These are phyloP conservation scores for Aquilaria yunnanensis DNA, from an alignment of 345 rosid species.

Conservation along the genomic window DNA sequence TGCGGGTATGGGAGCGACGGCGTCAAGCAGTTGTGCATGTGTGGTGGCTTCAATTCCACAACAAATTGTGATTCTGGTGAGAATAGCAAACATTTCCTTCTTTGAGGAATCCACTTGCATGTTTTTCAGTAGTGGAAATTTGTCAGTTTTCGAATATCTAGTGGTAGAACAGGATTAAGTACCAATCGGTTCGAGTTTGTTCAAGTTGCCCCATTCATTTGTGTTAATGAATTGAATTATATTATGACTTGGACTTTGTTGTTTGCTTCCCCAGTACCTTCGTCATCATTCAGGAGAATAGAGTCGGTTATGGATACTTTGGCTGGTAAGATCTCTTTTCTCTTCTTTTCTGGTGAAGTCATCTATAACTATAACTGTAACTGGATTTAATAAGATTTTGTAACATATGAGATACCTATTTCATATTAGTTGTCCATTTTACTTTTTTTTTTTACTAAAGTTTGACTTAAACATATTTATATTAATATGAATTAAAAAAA, in stretches of 20 bases:
- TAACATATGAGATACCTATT: too few relatives aligned
- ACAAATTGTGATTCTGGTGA: conserved; percentile 77
- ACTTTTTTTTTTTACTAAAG: too few relatives aligned
- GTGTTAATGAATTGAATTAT: not conserved
- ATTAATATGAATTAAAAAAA: too few relatives aligned
- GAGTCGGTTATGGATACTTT: conserved; percentile 7
- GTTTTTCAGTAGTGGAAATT: not conserved
- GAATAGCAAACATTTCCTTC: not conserved
- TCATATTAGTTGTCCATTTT: too few relatives aligned
- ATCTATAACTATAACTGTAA: not conserved
- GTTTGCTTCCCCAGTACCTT: conserved; percentile 9
- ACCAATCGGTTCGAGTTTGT: too few relatives aligned
- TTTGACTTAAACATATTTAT: too few relatives aligned
- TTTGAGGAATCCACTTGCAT: not conserved
- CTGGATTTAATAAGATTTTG: too few relatives aligned
- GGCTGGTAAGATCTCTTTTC: conserved; percentile 15
- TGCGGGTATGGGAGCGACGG: conserved; percentile 70
- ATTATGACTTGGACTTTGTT: not conserved
- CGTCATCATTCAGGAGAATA: conserved; percentile 14
- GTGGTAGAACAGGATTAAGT: too few relatives aligned
- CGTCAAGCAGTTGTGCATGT: conserved; percentile 67
- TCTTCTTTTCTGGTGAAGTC: not conserved
- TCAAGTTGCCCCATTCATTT: not conserved
- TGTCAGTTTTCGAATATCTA: not conserved
- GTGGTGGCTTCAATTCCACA: conserved; percentile 58